These are phyloP conservation scores for Coemansia sp. DNA, from an alignment of 192 early-diverging fungal species.

Conservation along the genomic window DNA sequence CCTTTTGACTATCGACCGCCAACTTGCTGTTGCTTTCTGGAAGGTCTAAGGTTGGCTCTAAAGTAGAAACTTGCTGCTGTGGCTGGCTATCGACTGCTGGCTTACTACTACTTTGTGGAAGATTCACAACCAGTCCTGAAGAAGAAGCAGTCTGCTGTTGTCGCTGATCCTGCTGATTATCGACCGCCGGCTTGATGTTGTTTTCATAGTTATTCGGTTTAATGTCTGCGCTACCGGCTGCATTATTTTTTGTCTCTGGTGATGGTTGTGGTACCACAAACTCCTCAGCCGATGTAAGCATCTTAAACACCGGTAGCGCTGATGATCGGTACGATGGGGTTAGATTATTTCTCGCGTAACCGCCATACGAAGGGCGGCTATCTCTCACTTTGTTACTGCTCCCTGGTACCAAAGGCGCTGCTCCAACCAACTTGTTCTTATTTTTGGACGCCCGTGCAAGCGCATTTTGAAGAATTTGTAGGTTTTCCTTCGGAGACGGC, in stretches of 20 bases:
- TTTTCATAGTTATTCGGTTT: neutral
- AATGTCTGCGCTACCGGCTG: neutral
- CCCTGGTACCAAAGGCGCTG: neutral
- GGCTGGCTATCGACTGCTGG: neutral
- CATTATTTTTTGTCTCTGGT: neutral
- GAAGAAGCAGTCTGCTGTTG: too few relatives aligned
- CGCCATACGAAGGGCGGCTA: neutral
- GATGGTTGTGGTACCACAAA: neutral
- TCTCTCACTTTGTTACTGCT: neutral
- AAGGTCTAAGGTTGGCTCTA: too few relatives aligned
- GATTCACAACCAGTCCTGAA: neutral
- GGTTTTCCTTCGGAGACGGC: neutral
- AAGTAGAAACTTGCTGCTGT: neutral
- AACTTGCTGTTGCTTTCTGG: neutral
- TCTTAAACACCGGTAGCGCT: conserved; percentile 13
- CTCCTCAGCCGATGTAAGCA: conserved; percentile 19
- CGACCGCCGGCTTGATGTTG: neutral
- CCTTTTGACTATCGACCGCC: neutral
- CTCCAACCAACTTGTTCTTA: neutral
- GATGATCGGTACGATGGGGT: conserved; percentile 11
- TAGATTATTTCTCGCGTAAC: conserved; percentile 30
- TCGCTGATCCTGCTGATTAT: too few relatives aligned
- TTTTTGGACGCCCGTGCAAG: neutral
- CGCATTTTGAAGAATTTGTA: neutral
- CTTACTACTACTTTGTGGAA: neutral